A percentile compares a stretch with the other conserved stretches of the same genome.
phyloP scores from a whole-genome alignment of 495 filamentous ascomycete species.

The Penicillium diatomitis region DNA sequence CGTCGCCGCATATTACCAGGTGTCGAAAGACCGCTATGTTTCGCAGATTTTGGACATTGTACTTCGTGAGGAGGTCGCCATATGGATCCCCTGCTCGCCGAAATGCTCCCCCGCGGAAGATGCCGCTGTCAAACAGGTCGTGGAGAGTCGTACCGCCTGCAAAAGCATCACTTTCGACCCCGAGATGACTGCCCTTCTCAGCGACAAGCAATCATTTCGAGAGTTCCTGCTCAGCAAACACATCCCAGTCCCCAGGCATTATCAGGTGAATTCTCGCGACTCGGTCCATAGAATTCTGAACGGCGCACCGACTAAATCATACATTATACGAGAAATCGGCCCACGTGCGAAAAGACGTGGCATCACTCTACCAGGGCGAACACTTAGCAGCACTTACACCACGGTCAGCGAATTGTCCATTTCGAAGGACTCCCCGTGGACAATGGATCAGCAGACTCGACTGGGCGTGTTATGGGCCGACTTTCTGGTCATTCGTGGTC shows the following conservation, averaged over 20 bases:
- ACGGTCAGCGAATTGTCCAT: slow-evolving; percentile 48
- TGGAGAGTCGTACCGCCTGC: slow-evolving; percentile 51
- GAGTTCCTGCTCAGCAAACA: slow-evolving; percentile 39
- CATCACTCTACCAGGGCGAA: slow-evolving; percentile 47
- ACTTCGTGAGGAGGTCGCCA: slow-evolving; percentile 49
- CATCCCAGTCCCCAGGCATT: slow-evolving; percentile 49
- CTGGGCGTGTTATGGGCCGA: slow-evolving; percentile 64
- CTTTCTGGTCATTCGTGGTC: slow-evolving; percentile 49
- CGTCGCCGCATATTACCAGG: slow-evolving; percentile 43
- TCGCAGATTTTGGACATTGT: slow-evolving; percentile 47
- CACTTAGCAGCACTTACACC: slow-evolving; percentile 42
- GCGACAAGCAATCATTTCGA: slow-evolving; percentile 52
- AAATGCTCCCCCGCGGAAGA: slow-evolving; percentile 52
- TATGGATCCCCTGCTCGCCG: slow-evolving; percentile 67
- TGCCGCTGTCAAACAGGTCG: slow-evolving; percentile 49
- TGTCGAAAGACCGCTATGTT: slow-evolving; percentile 41
- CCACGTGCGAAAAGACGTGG: slow-evolving; percentile 40
- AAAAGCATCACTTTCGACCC: slow-evolving; percentile 50
- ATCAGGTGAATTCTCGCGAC: slow-evolving; percentile 47
- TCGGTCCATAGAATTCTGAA: slow-evolving; percentile 49
- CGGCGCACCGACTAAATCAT: slow-evolving; percentile 39
- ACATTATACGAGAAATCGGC: slow-evolving; percentile 52
- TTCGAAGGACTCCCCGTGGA: slow-evolving; percentile 47
- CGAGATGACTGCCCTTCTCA: slow-evolving; percentile 40
- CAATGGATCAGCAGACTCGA: slow-evolving; percentile 57